phyloP scores from a whole-genome alignment of 768 basidiomycete species.

The Psilocybe sp. region DNA sequence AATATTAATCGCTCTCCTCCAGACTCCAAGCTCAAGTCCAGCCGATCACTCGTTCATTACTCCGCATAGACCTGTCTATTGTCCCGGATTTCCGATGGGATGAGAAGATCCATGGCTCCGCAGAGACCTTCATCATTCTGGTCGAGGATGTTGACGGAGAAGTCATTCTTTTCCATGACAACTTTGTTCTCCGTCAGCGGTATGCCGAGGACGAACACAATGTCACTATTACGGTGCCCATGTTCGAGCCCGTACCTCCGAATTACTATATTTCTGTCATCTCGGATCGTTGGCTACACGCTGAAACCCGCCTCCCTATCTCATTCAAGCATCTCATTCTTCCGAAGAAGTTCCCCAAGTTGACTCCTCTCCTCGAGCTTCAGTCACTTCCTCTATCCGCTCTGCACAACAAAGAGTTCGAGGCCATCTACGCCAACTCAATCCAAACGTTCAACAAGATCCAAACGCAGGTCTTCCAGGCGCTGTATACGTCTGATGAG shows the following conservation, averaged over 20 bases:
- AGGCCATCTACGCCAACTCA: conserved; percentile 76
- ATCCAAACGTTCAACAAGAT: conserved; percentile 96
- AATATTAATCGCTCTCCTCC: neutral
- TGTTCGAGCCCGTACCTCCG: conserved; percentile 96
- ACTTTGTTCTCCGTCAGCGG: conserved; percentile 86
- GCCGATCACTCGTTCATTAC: conserved; percentile 90
- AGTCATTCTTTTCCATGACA: conserved; percentile 91
- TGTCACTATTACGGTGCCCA: conserved; percentile 91
- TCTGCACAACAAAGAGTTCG: conserved; percentile 90
- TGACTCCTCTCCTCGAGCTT: conserved; percentile 90
- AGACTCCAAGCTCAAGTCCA: conserved; percentile 94
- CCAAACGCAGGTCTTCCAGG: conserved; percentile 98
- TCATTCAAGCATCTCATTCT: conserved; percentile 98
- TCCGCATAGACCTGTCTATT: conserved; percentile 91
- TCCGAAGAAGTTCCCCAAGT: conserved; percentile 93
- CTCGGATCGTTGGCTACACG: conserved; percentile 94
- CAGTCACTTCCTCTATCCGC: conserved; percentile 88
- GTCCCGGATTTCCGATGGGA: conserved; percentile 99
- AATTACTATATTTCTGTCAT: conserved; percentile 97
- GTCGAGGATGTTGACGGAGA: conserved; percentile 99
- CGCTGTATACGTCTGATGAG: conserved; percentile 93
- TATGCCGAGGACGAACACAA: conserved; percentile 94
- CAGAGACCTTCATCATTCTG: conserved; percentile 89
- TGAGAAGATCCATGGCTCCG: conserved; percentile 83
- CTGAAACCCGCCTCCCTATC: conserved; percentile 91